Base-by-base conservation (phyloP, 257 asterid genomes). In the Penstemon eatonii region DNA sequence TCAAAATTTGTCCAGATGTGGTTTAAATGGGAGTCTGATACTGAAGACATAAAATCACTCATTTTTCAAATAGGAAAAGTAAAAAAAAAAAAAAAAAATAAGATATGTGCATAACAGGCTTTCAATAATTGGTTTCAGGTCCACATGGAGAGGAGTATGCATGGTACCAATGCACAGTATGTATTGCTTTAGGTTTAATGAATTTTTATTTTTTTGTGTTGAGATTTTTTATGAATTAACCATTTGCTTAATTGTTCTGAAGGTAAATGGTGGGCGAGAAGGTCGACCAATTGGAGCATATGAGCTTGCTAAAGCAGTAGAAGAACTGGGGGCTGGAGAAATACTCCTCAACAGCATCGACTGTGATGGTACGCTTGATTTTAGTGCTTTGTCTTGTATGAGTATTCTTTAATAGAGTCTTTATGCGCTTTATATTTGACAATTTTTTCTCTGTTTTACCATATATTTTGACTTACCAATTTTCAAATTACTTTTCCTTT, bases 241-340 rank as follows among this genome's bases (percentile, higher is more conserved):
- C 38, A 33, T 57, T 50, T 77, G 46, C 12, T 55, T 70, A 56
- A 45, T 19, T 46, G 38, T 69, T 74, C 53, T 66, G 47, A 67
- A 90, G 97, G 98, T 90, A 73, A 90, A 79, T 69, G 99, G 99
- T 61, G 99, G 99, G 52, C 84, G 99, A 60, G 97, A 90, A 81
- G 96, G 97, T 72, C 89, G 96, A 51, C 89, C 89, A 71, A 90
- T 90, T 63, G 99, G 99, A 66, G 99, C 97, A 36, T 93, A 86
- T 77, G 99, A 93, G 82, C 99, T 93, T 83, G 94, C 97, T 19
- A 90, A 85, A 81, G 96, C 89, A 77, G 97, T 90, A 53, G 97
- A 90, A 77, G 99, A 90, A 79, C 86, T 93, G 53, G 99, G 99
- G 44, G 97, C 99, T 67, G 99, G 99, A 64, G 99, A 93, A 80